Percentiles rank a stretch among this genome's conserved stretches.
These are phyloP conservation scores for Paspalum notatum DNA, from an alignment of 176 grass and related monocot species.

Conservation along the genomic window DNA sequence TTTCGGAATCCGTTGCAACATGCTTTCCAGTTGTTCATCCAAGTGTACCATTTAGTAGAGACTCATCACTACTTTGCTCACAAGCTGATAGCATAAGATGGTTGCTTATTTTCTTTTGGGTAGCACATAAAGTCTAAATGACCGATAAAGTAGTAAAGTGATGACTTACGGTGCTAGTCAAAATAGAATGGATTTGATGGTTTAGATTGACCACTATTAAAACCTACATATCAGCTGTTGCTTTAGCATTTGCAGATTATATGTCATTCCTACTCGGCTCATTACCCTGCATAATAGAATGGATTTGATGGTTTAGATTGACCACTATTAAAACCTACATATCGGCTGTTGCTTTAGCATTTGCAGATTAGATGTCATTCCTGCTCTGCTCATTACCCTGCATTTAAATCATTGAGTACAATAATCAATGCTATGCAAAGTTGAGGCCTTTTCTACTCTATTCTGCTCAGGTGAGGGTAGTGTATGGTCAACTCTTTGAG, in stretches of 20 bases:
- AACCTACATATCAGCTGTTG: not conserved
- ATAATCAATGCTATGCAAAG: not conserved
- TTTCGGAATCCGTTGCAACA: slow-evolving; percentile 11
- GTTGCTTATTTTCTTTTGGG: not conserved
- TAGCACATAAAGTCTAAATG: slow-evolving; percentile 21
- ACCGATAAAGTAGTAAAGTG: not conserved
- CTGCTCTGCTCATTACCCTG: not conserved
- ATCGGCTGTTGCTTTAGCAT: not conserved
- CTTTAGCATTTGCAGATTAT: no score
- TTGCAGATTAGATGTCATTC: no score
- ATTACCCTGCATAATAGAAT: not conserved
- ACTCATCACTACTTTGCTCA: slow-evolving; percentile 1
- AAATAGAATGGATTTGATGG: not conserved
- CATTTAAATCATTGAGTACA: not conserved
- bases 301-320: not conserved
- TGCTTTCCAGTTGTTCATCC: not conserved
- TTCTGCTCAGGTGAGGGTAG: no score
- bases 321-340: not conserved
- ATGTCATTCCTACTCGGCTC: no score
- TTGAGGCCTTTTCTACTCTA: not conserved
- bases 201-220: not conserved
- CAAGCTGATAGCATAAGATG: not conserved
- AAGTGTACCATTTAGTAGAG: not conserved
- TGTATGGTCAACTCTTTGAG: no score
- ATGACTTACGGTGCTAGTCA: not conserved